Evolutionary conservation across 192 early-diverging fungal genomes (phyloP), one percentile per base, ranked within the genome.

Genomic region (Geranomyces variabilis): DNA sequence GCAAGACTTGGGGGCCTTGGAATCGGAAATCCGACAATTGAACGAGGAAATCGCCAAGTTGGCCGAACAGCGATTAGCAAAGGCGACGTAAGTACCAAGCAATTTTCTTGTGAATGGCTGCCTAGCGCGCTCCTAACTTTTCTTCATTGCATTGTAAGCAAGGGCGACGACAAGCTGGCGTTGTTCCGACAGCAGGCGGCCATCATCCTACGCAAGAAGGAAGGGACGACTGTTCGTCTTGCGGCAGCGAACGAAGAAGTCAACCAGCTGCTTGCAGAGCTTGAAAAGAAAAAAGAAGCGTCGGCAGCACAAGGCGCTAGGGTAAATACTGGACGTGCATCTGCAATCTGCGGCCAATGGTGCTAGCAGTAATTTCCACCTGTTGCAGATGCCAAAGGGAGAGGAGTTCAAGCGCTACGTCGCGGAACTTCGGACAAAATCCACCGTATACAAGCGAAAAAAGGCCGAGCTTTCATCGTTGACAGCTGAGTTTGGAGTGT

Each of bases 341-440:
- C 36, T 41, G 36, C 36, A 10, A 41, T 10, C 5, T 41, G 10
- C 36, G 10, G 36, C 36, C 36, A 41, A 41, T 10, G n/a, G 6
- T 6, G 9, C 6, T 5, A 21, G 13, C 6, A 1, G 19, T 22
- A 14, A 7, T 41, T 41, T 41, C 10, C 10, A 10, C 36, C 1
- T n/a, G 1, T 26, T 41, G 48, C 28, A 84, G 84, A 84, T 87
- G 70, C 70, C 84, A n/a, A 83, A 82, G 65, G 87, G 87, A 10
- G 87, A 89, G 46, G 87, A 89, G 31, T 85, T 89, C 61, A 89
- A 88, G 72, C 65, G 78, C 33, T 89, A 86, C 72, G 84, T 89
- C 6, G 72, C 75, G 24, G 87, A 88, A 55, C 79, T 89, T 21
- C 78, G 87, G 24, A 80, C 73, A 60, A 89, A 89, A 53, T 88